phyloP scores from a whole-genome alignment of 2,329 filamentous ascomycete genomes.

The Colletotrichum sp. region DNA sequence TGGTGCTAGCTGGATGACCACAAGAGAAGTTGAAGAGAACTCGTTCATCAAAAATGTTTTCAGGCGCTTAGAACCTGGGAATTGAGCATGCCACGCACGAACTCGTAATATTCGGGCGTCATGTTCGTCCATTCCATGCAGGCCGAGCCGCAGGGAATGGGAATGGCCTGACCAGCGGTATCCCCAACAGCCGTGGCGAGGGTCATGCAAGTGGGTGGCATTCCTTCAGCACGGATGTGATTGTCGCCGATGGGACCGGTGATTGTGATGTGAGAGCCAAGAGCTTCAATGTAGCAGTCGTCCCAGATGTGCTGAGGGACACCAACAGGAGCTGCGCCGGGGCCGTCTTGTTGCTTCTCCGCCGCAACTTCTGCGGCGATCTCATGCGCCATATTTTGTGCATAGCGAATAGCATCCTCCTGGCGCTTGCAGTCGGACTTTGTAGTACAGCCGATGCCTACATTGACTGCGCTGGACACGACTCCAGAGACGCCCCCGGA shows the following conservation, averaged over 20 bases:
- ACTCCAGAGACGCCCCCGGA: background rate
- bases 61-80: background rate
- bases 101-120: background rate
- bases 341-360: background rate
- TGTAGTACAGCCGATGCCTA: background rate
- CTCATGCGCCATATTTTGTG: background rate
- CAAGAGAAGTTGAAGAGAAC: background rate
- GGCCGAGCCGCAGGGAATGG: background rate
- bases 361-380: background rate
- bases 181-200: background rate
- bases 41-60: accelerated
- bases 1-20: background rate
- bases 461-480: background rate
- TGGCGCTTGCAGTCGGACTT: background rate
- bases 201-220: background rate
- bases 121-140: background rate
- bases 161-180: background rate
- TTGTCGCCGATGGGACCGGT: background rate
- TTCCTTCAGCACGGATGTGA: background rate
- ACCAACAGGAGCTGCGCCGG: background rate
- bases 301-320: background rate
- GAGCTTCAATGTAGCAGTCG: background rate
- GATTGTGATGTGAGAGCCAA: background rate
- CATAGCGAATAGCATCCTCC: background rate
- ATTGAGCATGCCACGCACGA: background rate